Conservation (phyloP, 228 moss, liverwort and hornwort species). For the Sphagnum magellanicum region DNA sequence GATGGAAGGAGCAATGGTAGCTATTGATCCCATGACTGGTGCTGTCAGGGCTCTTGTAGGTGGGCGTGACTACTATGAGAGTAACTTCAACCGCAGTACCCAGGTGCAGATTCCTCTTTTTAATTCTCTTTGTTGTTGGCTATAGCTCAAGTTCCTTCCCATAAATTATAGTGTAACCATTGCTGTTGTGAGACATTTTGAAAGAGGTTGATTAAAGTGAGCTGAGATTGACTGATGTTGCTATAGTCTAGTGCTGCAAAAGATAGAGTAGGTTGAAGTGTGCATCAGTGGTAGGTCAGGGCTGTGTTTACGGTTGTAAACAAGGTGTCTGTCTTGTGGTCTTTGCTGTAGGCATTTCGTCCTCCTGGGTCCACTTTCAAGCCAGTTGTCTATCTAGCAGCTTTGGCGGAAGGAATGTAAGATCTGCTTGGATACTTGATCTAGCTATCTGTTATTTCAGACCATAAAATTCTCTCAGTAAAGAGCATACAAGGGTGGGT, state of each 20-base stretch:
- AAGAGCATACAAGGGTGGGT: no score
- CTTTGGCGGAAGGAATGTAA: slow-evolving; percentile 90
- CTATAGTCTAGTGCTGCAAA: slow-evolving; percentile 8
- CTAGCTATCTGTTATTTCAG: no score
- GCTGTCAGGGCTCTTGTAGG: slow-evolving; percentile 92
- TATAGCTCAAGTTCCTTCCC: neutral
- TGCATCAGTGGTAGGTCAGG: no score
- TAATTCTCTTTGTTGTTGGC: neutral
- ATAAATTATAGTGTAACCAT: no score
- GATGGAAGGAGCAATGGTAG: slow-evolving; percentile 92
- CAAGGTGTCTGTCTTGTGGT: neutral
- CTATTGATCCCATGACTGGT: slow-evolving; percentile 80
- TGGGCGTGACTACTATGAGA: slow-evolving; percentile 94
- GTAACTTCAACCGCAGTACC: slow-evolving; percentile 88
- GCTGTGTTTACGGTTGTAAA: no score
- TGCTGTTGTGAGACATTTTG: no score
- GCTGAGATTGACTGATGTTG: neutral
- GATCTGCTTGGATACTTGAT: slow-evolving; percentile 6
- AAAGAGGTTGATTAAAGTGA: neutral
- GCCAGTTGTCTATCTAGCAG: slow-evolving; percentile 93
- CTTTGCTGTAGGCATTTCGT: slow-evolving; percentile 64
- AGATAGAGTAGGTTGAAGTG: no score
- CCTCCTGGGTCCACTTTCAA: slow-evolving; percentile 95
- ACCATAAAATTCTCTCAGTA: no score
- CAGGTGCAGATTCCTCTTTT: slow-evolving; percentile 43